Base-by-base conservation (phyloP, 2,329 filamentous ascomycete genomes). In the Calonectria leucothoes region DNA sequence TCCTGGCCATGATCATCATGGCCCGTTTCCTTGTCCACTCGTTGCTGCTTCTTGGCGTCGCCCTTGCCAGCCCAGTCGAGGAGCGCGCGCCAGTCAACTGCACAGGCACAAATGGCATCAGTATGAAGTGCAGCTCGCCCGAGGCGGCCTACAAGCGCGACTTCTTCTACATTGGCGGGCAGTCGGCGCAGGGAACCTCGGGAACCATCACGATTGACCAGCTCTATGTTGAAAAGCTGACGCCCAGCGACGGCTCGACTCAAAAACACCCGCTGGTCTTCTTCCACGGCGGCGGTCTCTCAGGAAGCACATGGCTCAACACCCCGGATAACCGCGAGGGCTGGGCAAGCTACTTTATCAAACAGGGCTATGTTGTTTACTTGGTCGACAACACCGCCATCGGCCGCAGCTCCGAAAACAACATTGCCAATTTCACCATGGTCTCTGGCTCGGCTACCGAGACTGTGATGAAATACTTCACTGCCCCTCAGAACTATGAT, bases 141-240 rank as follows among this genome's bases (percentile, higher is more conserved):
- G 69, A 77, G 27, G 52, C 65, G 12, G 37, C 74, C 0, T 76
- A 77, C 20, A 73, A 55, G 29, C 75, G 76, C 14, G 75, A 76
- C 11, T 73, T 78, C 52, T 77, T 78, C 52, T 78, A 78, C 31
- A 39, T 77, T 1, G 75, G 76, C 1, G 76, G 76, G 4, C 70
- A 27, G 27, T 31, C 72, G 0, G 68, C 33, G 0, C 59, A 75
- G 12, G 66, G 69, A 0, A 66, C 74, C 15, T 70, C 75, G 0
- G 75, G 75, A 25, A 76, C 72, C 6, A 74, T 76, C 31, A 77
- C 66, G 0, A 61, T 76, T 31, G 76, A 78, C 29, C 75, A 77
- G 29, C 27, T 78, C 17, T 78, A 78, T 27, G 75, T 78, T 3
- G 75, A 78, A 35, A 78, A 78, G 5, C 55, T 78, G 31, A 70